Evolutionary conservation across 2,329 filamentous ascomycete genomes (phyloP), one percentile per base, ranked within the genome.

Genomic region (Mycosphaerella sp.): DNA sequence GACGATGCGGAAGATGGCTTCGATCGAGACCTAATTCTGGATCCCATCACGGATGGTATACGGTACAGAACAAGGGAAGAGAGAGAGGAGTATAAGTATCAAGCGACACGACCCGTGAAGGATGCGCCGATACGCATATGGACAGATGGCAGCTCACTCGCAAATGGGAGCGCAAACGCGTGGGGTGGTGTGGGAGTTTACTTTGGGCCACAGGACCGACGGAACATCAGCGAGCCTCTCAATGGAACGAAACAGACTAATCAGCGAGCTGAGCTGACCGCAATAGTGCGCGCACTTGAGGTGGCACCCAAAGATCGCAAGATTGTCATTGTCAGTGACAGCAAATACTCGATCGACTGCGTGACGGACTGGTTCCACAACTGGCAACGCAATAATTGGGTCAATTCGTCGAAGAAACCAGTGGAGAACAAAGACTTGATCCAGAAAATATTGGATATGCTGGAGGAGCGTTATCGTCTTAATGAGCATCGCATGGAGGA

Each of bases 201-300:
- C 68, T 85, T 85, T 68, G 82, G 82, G 5, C 78, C 79, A 4
- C 72, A 73, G 14, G 80, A 71, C 48, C 59, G 54, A 40, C 65
- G 67, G 36, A 87, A 87, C 64, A 72, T 95, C 23, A 88, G 87
- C 10, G 90, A 95, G 71, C 82, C 84, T 3, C 80, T 96, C 2
- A 72, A 78, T 48, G 89, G 89, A 48, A 76, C 79, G 12, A 77
- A 78, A 8, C 93, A 97, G 72, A 97, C 93, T 0, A 98, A 98
- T 69, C 89, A 97, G 70, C 87, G 93, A 2, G 93, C 92, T n/a
- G 93, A 98, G 73, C 77, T 98, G 55, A 91, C 87, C 23, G 93
- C 90, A 6, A 86, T 97, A 59, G 76, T 88, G 31, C 86, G 91
- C 54, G 91, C 91, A 0, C 77, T 97, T 21, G 83, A 96, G 65